Base-by-base conservation (phyloP, 202 grass and related monocot species). In the Bolboschoenoplectus hybrid region DNA sequence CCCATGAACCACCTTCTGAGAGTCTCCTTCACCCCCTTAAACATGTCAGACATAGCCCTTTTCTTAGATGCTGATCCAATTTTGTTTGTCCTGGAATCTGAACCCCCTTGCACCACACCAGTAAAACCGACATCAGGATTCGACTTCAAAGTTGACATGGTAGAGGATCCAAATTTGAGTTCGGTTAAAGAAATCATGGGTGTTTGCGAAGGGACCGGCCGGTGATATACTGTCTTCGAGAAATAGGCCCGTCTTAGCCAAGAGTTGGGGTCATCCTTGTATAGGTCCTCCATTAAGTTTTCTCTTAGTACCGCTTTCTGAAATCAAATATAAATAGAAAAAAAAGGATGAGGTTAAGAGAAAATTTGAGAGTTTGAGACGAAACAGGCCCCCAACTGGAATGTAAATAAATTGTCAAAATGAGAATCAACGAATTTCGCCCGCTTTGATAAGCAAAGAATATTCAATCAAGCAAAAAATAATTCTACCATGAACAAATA, bases 211-310 rank as follows among this genome's bases (percentile, higher is more conserved):
- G 87, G 69, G 26, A 89, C 81, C 80, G 86, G 83, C 16, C 88
- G 85, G 61, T 92, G 85, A 64, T 47, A 82, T 9, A 82, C 58
- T 3, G 60, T 82, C 12, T 67, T 62, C 4, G 87, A 86, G 85
- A 90, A 94, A 74, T 85, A 72, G 12, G 91, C 61, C 34, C 91
- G 89, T 56, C 71, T 86, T 82, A 97, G 76, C 94, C 94, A 97
- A 70, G 94, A 94, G 85, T 81, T 90, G 3, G 45, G 45, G 19
- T 88, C 80, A 13, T 93, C 89, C 12, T 90, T 92, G 74, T 96
- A 89, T 92, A 91, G 88, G 67, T 76, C 39, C 56, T 50, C 84
- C 51, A 92, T 63, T 67, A n/a, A 26, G 57, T 35, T 26, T 83
- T 26, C 11, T 36, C 14, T 67, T 0, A 11, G 26, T 26, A 26